Evolutionary conservation across 768 basidiomycete species (phyloP).

Genomic region (Russula griseocarnosa): DNA sequence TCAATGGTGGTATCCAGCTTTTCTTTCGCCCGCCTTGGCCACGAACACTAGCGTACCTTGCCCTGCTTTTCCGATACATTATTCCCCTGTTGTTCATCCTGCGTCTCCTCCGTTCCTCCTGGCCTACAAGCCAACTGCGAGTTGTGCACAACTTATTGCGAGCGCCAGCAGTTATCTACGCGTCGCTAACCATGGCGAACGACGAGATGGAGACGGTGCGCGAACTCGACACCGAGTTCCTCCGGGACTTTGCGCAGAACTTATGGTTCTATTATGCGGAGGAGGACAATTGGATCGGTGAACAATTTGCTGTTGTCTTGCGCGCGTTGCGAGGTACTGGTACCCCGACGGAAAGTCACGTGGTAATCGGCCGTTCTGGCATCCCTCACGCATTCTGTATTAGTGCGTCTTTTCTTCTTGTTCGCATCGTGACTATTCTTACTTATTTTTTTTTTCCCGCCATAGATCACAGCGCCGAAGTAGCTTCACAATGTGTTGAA

Average conservation of each 20-base stretch:
- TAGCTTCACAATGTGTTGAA: constrained; percentile 47
- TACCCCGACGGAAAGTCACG: constrained; percentile 35
- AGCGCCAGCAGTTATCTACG: constrained; percentile 49
- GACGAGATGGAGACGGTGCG: constrained; percentile 65
- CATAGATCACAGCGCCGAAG: constrained; percentile 41
- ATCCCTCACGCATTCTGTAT: constrained; percentile 15
- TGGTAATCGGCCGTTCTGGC: constrained; percentile 42
- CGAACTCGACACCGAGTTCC: constrained; percentile 46
- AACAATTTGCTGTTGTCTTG: constrained; percentile 44
- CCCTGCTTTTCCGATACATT: constrained; percentile 40
- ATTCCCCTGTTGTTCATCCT: constrained; percentile 41
- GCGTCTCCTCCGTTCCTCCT: constrained; percentile 43
- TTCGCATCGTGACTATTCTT: background rate
- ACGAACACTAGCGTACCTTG: constrained; percentile 43
- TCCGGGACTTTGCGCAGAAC: constrained; percentile 39
- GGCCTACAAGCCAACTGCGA: constrained; percentile 46
- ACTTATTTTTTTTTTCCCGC: background rate
- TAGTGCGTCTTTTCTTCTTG: background rate
- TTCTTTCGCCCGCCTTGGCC: constrained; percentile 48
- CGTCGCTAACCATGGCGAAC: constrained; percentile 56
- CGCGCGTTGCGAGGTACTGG: constrained; percentile 36
- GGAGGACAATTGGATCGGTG: constrained; percentile 66
- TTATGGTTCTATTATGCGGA: constrained; percentile 59
- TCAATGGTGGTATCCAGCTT: constrained; percentile 36
- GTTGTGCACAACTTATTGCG: constrained; percentile 49